Conservation (phyloP, 2,329 filamentous ascomycete species). For the Paecilomyces formosus region DNA sequence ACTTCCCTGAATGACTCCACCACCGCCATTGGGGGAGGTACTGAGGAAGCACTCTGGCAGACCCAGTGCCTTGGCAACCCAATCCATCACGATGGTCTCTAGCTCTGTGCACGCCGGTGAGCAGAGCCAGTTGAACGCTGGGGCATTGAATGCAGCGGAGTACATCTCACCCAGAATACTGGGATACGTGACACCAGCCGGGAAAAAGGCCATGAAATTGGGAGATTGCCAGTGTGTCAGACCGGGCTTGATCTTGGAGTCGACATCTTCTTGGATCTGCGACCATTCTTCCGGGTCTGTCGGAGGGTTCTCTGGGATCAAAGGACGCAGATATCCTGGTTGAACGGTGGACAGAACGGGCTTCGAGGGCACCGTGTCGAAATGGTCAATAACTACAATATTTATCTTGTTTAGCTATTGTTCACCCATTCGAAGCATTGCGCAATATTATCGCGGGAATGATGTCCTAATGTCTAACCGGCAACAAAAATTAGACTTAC, state of each 20-base stretch:
- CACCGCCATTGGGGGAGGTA: slow-evolving; percentile 57
- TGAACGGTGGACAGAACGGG: slow-evolving; percentile 70
- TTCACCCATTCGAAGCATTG: not conserved
- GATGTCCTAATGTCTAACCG: slow-evolving; percentile 2
- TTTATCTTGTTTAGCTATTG: slow-evolving; percentile 2
- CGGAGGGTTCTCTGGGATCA: slow-evolving; percentile 65
- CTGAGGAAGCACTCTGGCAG: slow-evolving; percentile 70
- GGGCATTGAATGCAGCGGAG: slow-evolving; percentile 76
- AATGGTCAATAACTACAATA: slow-evolving; percentile 68
- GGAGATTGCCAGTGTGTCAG: slow-evolving; percentile 93
- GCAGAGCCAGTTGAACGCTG: slow-evolving; percentile 97
- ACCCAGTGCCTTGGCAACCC: slow-evolving; percentile 69
- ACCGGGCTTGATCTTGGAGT: slow-evolving; percentile 80
- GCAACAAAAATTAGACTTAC: slow-evolving; percentile 42
- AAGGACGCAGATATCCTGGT: slow-evolving; percentile 76
- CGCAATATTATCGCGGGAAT: not conserved
- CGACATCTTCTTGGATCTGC: slow-evolving; percentile 74
- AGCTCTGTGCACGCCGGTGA: slow-evolving; percentile 87
- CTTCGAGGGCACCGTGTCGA: slow-evolving; percentile 62
- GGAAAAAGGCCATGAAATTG: slow-evolving; percentile 95
- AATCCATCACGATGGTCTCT: slow-evolving; percentile 88
- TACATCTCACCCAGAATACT: slow-evolving; percentile 88
- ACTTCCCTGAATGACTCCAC: slow-evolving; percentile 90
- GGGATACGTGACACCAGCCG: slow-evolving; percentile 72
- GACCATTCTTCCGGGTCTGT: slow-evolving; percentile 63